Evolutionary conservation across 2,329 filamentous ascomycete genomes (phyloP), one percentile per base, ranked within the genome.

Genomic region (Neofusicoccum sp.): DNA sequence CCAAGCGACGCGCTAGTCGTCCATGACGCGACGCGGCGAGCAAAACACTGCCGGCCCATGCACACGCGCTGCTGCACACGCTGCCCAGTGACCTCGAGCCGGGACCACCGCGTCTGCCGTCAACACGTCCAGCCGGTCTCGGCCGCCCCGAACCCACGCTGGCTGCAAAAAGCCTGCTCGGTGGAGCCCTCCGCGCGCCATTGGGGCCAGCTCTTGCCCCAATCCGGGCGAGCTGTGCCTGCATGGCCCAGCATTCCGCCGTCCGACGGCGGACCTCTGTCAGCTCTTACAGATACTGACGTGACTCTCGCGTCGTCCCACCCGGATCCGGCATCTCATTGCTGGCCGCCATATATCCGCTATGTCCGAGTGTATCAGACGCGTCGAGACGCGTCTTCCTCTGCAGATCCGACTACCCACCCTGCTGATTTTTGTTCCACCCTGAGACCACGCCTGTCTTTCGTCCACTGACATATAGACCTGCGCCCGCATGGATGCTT

Each of bases 1-100:
- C 57, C 47, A 49, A 49, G 57, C 45, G 45, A 51, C 57, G 57
- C 57, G 57, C 57, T 60, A 60, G 45, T 34, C 45, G 38, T 49
- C 57, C 41, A 38, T 8, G 20, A 60, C 57, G 57, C 57, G 57
- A 41, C 57, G 57, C 43, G 57, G 33, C 34, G 36, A 41, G 34
- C 57, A 60, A 49, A 60, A 60, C 57, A 60, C 9, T 30, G 31
- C 28, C 28, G 2, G 24, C 43, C 43, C 43, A 24, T 48, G 38
- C 38, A 43, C 36, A 38, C 36, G 45, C 57, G 38, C 57, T 20
- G 31, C 56, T 44, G 5, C 57, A 60, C 24, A 56, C 51, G 36
- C 24, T 43, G 41, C 43, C n/a, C 30, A 40, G 33, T 44, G 31
- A 9, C 31, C 31, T 8, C 16, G 38, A 16, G 57, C 57, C 28